Percentiles rank a stretch among this genome's conserved stretches.
Evolutionary conservation across 148 eudicot genomes (phyloP).

Genomic region (Silene conica): DNA sequence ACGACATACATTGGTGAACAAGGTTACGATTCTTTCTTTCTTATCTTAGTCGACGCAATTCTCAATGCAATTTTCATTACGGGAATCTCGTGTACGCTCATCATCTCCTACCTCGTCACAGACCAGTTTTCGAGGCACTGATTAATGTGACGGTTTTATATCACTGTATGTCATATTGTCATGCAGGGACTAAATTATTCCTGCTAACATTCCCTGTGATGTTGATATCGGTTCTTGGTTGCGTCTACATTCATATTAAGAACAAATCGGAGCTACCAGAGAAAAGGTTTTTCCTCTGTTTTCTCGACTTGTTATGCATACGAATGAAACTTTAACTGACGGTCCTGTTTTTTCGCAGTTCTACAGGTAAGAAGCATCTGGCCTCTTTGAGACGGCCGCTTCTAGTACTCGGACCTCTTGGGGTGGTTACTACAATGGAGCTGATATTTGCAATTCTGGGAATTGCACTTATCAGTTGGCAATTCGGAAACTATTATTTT

Average conservation of each 20-base stretch:
- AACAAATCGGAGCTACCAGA: constrained; percentile 22
- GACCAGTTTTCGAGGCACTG: no score
- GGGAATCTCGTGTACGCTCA: no score
- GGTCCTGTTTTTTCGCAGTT: constrained; percentile 1
- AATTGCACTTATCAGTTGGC: constrained; percentile 42
- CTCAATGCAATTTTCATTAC: no score
- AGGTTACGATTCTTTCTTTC: constrained; percentile 26
- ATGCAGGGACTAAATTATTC: constrained; percentile 50
- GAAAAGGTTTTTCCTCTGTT: constrained; percentile 30
- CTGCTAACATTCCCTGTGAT: constrained; percentile 53
- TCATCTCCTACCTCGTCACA: no score
- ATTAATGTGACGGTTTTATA: no score
- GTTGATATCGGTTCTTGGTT: constrained; percentile 45
- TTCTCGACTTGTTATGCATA: no score
- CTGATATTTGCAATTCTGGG: constrained; percentile 38
- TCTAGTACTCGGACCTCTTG: constrained; percentile 42
- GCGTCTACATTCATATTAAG: constrained; percentile 47
- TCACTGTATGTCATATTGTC: constrained; percentile 14
- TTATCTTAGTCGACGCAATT: no score
- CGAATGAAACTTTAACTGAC: constrained; percentile 2
- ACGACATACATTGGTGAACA: constrained; percentile 47
- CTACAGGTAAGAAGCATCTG: constrained; percentile 14
- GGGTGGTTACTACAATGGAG: constrained; percentile 40
- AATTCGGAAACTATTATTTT: constrained; percentile 38
- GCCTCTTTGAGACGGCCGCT: constrained; percentile 34